A percentile compares a stretch with the other conserved stretches of the same genome.
Conservation (phyloP, 208 protist species). For the Porcisia hertigi region DNA sequence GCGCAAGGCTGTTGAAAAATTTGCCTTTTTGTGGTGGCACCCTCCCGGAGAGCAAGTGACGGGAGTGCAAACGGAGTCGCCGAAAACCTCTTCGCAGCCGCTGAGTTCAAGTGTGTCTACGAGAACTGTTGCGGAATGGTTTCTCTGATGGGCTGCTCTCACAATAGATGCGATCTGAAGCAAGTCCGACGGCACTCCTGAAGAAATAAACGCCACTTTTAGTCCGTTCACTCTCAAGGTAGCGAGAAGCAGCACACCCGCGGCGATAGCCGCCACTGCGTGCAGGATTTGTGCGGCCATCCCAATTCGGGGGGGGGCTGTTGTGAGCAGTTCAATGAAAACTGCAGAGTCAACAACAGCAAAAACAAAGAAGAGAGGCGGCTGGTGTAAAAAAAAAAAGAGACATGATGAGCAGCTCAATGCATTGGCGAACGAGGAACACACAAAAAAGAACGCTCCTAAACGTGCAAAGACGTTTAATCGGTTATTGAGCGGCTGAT, state of each 20-base stretch:
- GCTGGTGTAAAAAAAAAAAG: background rate
- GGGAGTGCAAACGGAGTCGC: background rate
- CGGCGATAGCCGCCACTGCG: background rate
- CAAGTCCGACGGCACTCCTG: background rate
- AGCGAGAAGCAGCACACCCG: background rate
- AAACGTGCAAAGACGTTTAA: background rate
- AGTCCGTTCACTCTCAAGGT: background rate
- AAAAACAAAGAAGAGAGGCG: background rate
- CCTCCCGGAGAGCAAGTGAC: background rate
- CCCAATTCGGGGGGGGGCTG: background rate
- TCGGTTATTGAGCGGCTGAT: background rate
- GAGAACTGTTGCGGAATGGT: conserved; percentile 5
- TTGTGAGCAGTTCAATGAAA: background rate
- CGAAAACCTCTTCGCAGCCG: conserved; percentile 1
- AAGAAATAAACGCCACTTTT: conserved; percentile 14
- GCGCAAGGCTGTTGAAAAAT: background rate
- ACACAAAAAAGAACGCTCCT: background rate
- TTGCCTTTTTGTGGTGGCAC: background rate
- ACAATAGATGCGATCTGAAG: background rate
- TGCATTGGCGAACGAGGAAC: background rate
- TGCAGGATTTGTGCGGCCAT: background rate
- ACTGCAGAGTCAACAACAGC: background rate
- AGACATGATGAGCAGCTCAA: background rate
- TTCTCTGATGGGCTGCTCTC: conserved; percentile 4
- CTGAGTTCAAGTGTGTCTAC: background rate